Evolutionary conservation across 192 early-diverging fungal species (phyloP).

Genomic region (Powellomyces hirtus): DNA sequence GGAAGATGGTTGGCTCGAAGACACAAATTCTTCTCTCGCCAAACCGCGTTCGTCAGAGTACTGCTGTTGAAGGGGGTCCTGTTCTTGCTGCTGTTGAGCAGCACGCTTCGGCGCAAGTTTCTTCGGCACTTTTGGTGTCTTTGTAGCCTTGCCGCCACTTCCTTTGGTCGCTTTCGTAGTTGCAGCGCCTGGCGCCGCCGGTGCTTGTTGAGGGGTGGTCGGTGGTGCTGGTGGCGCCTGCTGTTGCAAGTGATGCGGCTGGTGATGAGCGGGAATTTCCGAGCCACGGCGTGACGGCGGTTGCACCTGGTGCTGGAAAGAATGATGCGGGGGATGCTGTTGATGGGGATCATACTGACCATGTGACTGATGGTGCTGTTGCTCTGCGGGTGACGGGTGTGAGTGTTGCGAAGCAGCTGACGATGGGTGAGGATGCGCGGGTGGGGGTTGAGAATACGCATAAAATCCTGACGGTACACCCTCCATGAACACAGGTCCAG

Average conservation of each 20-base stretch:
- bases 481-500: no score
- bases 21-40: no score
- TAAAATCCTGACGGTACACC: no score
- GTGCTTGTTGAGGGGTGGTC: not conserved
- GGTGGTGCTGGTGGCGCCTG: not conserved
- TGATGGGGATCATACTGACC: no score
- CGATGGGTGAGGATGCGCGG: no score
- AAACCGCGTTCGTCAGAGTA: no score
- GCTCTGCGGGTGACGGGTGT: no score
- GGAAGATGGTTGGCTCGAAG: no score
- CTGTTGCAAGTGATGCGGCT: not conserved
- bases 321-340: not conserved
- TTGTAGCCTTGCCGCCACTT: not conserved
- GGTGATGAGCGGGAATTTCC: not conserved
- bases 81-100: conserved; percentile 65
- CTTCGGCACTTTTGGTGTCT: not conserved
- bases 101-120: not conserved
- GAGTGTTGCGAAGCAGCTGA: no score
- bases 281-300: not conserved
- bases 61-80: conserved; percentile 60
- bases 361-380: no score
- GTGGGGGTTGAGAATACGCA: no score
- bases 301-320: not conserved
- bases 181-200: not conserved
- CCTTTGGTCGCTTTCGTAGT: not conserved